Evolutionary conservation across 352 stramenopile species (phyloP).

Genomic region (Pythium dissimile): DNA sequence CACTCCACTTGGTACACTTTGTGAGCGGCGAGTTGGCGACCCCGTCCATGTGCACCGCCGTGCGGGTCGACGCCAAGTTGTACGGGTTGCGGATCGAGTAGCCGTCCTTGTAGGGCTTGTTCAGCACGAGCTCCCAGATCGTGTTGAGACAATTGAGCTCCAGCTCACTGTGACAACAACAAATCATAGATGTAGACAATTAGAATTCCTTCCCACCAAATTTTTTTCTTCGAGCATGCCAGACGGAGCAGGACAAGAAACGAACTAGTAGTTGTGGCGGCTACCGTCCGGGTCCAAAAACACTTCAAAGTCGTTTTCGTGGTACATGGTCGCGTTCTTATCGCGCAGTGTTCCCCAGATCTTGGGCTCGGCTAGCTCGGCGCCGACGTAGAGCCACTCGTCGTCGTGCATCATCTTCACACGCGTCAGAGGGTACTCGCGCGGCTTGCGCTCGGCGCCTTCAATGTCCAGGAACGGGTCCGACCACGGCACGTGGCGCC

Average conservation of each 20-base stretch:
- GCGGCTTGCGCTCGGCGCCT: constrained; percentile 38
- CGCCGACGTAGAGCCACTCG: constrained; percentile 61
- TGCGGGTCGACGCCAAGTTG: constrained; percentile 48
- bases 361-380: constrained; percentile 58
- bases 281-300: constrained; percentile 87
- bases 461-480: constrained; percentile 80
- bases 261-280: constrained; percentile 86
- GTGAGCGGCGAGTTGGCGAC: constrained; percentile 64
- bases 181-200: too few relatives aligned
- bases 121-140: constrained; percentile 88
- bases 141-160: constrained; percentile 92
- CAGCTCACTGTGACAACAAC: constrained; percentile 58
- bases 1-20: constrained; percentile 66
- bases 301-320: constrained; percentile 93
- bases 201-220: too few relatives aligned
- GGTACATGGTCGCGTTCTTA: constrained; percentile 79
- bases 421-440: constrained; percentile 43
- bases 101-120: constrained; percentile 87
- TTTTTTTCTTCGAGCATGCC: background rate
- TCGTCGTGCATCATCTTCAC: constrained; percentile 87
- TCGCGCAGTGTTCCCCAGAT: constrained; percentile 74
- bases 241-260: background rate
- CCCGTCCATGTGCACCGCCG: constrained; percentile 63
- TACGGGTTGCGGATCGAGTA: constrained; percentile 74
- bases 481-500: constrained; percentile 64